Conservation (phyloP, 768 basidiomycete genomes). For the Glaciozyma martinii region DNA sequence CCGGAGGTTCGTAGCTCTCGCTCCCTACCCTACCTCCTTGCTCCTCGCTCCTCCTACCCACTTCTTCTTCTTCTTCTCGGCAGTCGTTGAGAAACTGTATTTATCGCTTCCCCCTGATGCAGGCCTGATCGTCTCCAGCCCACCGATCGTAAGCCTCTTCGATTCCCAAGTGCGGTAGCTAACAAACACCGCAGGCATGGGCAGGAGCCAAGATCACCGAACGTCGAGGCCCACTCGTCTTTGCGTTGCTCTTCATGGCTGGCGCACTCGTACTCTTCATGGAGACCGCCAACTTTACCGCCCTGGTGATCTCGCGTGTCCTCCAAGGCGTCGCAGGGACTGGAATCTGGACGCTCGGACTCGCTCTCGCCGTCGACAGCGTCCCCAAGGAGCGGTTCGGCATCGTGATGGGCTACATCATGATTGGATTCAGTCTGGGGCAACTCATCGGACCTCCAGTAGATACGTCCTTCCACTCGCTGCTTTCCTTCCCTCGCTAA, state of each 20-base stretch:
- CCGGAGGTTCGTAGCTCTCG: too few species aligned
- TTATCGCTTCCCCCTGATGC: too few species aligned
- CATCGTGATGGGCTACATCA: neutral
- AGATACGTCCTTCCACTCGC: neutral
- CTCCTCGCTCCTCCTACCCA: too few species aligned
- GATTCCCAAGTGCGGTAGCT: too few species aligned
- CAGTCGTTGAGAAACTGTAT: too few species aligned
- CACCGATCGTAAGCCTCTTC: neutral
- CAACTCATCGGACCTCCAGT: constrained; percentile 12
- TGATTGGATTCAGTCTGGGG: constrained; percentile 20
- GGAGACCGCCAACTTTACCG: constrained; percentile 13
- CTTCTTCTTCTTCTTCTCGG: too few species aligned
- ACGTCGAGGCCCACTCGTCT: neutral
- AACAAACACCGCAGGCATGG: neutral
- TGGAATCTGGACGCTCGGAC: constrained; percentile 23
- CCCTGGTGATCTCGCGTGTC: constrained; percentile 25
- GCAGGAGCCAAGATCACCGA: neutral
- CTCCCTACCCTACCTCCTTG: too few species aligned
- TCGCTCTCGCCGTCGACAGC: constrained; percentile 16
- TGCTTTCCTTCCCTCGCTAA: too few species aligned
- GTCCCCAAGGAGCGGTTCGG: constrained; percentile 16
- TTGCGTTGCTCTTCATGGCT: constrained; percentile 31
- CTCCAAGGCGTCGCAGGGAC: constrained; percentile 29
- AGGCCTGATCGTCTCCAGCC: neutral
- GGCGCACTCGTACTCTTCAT: constrained; percentile 31